A percentile compares a stretch with the other conserved stretches of the same genome.
These are phyloP conservation scores for Paxillus involutus DNA, from an alignment of 768 basidiomycete genomes.

Conservation along the genomic window DNA sequence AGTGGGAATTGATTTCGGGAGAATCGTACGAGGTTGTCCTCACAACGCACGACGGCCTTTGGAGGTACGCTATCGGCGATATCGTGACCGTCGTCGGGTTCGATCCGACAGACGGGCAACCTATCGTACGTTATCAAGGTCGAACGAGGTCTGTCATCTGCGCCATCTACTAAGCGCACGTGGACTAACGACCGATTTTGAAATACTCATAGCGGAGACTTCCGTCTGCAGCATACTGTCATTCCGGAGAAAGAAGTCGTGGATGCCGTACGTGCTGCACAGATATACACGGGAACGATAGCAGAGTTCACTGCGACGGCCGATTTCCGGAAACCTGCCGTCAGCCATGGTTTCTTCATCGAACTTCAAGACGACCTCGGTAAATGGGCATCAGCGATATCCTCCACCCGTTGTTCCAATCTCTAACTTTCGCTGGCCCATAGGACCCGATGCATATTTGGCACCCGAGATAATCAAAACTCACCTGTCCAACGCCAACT, in stretches of 20 bases:
- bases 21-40: constrained; percentile 5
- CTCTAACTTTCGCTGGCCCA: neutral
- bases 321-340: neutral
- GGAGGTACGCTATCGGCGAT: constrained; percentile 4
- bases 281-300: constrained; percentile 1
- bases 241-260: neutral
- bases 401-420: no score
- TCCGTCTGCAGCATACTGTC: neutral
- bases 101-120: constrained; percentile 6
- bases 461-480: neutral
- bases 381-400: neutral
- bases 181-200: neutral
- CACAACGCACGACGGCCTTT: neutral
- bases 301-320: constrained; percentile 3
- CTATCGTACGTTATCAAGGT: constrained; percentile 1
- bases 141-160: neutral
- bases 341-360: constrained; percentile 4
- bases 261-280: neutral
- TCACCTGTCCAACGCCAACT: neutral
- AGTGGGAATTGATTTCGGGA: constrained; percentile 8
- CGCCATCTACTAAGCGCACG: neutral
- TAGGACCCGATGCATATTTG: neutral
- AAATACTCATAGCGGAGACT: neutral
- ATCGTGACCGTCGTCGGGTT: constrained; percentile 4
- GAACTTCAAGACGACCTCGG: neutral